Conservation (phyloP, 1,284 basidiomycete genomes). For the Cryptococcus hybrid region DNA sequence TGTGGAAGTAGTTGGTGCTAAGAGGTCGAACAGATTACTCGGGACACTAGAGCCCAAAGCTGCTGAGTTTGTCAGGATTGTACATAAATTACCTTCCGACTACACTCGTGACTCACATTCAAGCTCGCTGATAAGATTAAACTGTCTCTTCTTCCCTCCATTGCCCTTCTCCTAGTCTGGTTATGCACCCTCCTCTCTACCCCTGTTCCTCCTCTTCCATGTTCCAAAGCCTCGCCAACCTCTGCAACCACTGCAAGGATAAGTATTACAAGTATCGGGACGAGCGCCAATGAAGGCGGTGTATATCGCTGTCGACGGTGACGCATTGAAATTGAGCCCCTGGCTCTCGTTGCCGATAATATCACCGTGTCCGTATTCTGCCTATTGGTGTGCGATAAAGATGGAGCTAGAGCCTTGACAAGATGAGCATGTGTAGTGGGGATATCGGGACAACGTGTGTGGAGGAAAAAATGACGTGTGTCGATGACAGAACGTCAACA, state of each 20-base stretch:
- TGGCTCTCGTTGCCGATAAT: not conserved
- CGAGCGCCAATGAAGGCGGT: constrained; percentile 2
- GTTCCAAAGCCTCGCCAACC: not conserved
- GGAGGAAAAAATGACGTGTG: not conserved
- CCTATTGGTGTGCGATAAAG: not conserved
- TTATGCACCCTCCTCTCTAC: constrained; percentile 12
- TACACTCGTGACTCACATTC: constrained; percentile 5
- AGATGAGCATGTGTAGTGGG: constrained; percentile 1
- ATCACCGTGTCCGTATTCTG: not conserved
- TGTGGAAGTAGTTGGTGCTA: not conserved
- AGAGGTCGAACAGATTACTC: no score
- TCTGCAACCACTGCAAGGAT: not conserved
- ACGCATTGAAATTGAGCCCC: constrained; percentile 3
- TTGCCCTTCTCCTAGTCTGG: constrained; percentile 8
- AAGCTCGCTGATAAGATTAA: constrained; percentile 5
- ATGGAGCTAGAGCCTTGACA: not conserved
- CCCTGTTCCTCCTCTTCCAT: not conserved
- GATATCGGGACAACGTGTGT: not conserved
- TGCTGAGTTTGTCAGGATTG: not conserved
- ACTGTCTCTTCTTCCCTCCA: constrained; percentile 5
- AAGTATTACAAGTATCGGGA: constrained; percentile 6
- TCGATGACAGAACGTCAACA: not conserved
- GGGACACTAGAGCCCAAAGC: no score
- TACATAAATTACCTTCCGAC: not conserved
- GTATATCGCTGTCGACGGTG: not conserved